Evolutionary conservation across 257 asterid species (phyloP), one percentile per base, ranked within the genome.

Genomic region (Ilex aquifolium): DNA sequence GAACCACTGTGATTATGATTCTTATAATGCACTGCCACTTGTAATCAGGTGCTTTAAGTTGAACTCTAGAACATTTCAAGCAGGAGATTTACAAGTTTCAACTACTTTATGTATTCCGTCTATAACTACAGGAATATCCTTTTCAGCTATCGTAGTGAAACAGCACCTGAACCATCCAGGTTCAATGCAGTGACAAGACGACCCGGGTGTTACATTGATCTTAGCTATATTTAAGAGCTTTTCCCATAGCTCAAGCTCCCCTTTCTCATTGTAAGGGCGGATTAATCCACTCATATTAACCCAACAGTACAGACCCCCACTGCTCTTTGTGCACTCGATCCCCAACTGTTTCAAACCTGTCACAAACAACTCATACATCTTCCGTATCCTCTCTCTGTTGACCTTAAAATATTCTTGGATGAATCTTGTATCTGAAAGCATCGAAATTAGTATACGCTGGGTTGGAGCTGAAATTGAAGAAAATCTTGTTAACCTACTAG

Each of bases 111-210:
- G 82, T 32, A 88, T 83, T 52, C 98, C 80, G 72, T 85, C 84
- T 64, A 86, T 67, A 61, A 92, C 84, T 52, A 87, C 15, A 42
- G 95, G 88, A 69, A 92, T 65, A 72, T 87, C 95, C 67, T 68
- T 76, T 68, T 68, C 80, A 42, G 61, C 73, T 69, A 92, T 49
- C 10, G 91, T 82, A 3, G 97, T 72, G 68, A 89, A 92, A 80
- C 97, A 92, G 67, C 85, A 72, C 66, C 99, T 75, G 71, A 92
- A 92, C 99, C 99, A 92, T 78, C 95, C 98, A 64, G 97, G 91
- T 73, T 92, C 99, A 42, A 89, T 85, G 70, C 97, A 92, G 61
- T 92, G 99, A 69, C 99, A 92, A 56, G 99, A 88, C 0, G 96
- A 87, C 32, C 97, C 99, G 60, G 99, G 96, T 55, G 93, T 85